phyloP scores from a whole-genome alignment of 352 stramenopile genomes.

The Pythium chondricola region DNA sequence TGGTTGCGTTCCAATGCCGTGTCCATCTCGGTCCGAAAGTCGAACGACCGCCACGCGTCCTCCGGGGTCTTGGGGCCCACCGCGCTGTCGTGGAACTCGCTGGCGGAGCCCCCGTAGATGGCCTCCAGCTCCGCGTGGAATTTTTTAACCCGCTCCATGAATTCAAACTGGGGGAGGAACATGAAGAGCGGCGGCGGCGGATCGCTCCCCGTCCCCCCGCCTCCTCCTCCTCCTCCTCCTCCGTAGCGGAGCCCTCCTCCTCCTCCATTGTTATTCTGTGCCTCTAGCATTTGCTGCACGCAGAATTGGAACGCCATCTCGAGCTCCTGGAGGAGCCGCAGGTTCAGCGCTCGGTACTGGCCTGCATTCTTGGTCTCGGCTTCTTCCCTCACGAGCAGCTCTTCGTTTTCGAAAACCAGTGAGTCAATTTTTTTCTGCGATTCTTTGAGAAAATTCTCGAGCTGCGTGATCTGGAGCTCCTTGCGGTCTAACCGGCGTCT shows the following conservation, averaged over 20 bases:
- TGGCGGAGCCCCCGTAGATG: constrained; percentile 15
- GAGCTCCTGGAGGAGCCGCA: constrained; percentile 68
- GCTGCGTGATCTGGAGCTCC: constrained; percentile 67
- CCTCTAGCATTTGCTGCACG: constrained; percentile 44
- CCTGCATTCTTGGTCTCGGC: constrained; percentile 57
- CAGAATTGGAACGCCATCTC: constrained; percentile 70
- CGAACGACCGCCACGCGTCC: constrained; percentile 32
- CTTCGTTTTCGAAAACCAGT: constrained; percentile 54
- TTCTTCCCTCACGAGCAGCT: constrained; percentile 49
- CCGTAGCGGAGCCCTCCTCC: too few relatives aligned
- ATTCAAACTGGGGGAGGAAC: constrained; percentile 60
- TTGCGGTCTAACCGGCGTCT: constrained; percentile 63
- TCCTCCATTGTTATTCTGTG: constrained; percentile 12
- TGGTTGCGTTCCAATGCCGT: constrained; percentile 58
- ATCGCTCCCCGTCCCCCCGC: constrained; percentile 2
- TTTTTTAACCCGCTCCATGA: constrained; percentile 68
- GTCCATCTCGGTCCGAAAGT: constrained; percentile 49
- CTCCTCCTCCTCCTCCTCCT: too few relatives aligned
- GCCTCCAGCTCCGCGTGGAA: constrained; percentile 44
- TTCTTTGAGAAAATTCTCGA: constrained; percentile 74
- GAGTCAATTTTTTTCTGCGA: constrained; percentile 72
- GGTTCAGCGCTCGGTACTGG: constrained; percentile 45
- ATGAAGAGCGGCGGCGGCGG: constrained; percentile 29
- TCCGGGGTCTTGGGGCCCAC: constrained; percentile 1
- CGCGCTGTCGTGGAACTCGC: constrained; percentile 13